Percentiles rank a stretch among this genome's conserved stretches.
These are phyloP conservation scores for Cyberlindnera mississippiensis DNA, from an alignment of 805 yeast species.

Conservation along the genomic window DNA sequence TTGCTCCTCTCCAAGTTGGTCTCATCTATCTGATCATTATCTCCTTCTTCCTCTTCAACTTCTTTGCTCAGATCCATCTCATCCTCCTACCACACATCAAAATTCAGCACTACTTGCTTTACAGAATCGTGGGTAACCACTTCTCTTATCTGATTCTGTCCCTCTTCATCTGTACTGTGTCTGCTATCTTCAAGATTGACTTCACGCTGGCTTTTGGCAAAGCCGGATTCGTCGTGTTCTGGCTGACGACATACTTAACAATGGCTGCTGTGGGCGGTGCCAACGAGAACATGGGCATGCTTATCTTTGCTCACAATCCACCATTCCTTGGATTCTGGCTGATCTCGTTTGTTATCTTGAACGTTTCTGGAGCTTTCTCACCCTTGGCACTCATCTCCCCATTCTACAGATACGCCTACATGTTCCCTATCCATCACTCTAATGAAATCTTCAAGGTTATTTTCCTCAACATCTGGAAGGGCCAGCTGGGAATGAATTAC, in stretches of 20 bases:
- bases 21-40: conserved; percentile 66
- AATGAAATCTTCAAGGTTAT: conserved; percentile 43
- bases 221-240: conserved; percentile 69
- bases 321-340: conserved; percentile 52
- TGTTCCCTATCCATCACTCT: conserved; percentile 65
- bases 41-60: conserved; percentile 65
- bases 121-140: conserved; percentile 48
- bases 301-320: conserved; percentile 52
- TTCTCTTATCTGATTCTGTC: conserved; percentile 55
- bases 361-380: neutral
- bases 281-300: conserved; percentile 58
- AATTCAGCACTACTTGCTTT: conserved; percentile 43
- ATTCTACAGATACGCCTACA: conserved; percentile 50
- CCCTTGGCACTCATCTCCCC: neutral
- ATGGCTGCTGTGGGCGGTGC: conserved; percentile 78
- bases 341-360: neutral
- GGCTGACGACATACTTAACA: conserved; percentile 65
- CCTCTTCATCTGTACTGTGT: conserved; percentile 52
- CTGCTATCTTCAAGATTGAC: conserved; percentile 63
- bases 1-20: conserved; percentile 74
- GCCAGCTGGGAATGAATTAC: conserved; percentile 53
- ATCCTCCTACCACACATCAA: conserved; percentile 44
- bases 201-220: conserved; percentile 55
- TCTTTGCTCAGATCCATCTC: conserved; percentile 53
- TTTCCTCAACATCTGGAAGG: conserved; percentile 24